phyloP scores from a whole-genome alignment of 805 yeast species.

The Ogataea neopini region DNA sequence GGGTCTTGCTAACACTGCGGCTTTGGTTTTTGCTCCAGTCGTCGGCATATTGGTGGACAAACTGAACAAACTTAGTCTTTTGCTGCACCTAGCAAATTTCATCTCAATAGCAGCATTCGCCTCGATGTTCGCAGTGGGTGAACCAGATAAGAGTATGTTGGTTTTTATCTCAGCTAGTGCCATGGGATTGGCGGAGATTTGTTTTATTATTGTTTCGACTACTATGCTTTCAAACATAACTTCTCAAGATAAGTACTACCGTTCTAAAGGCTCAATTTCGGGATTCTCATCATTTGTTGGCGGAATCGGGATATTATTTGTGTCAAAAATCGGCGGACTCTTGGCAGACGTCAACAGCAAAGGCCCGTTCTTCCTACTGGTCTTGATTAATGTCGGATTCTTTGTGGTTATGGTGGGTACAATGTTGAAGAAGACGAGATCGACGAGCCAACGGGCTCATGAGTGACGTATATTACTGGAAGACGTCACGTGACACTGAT shows the following conservation, averaged over 20 bases:
- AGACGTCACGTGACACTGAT: too few species aligned
- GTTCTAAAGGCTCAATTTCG: conserved; percentile 60
- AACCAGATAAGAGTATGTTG: conserved; percentile 39
- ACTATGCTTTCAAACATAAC: conserved; percentile 43
- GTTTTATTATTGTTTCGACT: conserved; percentile 62
- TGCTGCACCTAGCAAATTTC: conserved; percentile 40
- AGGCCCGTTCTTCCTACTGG: conserved; percentile 59
- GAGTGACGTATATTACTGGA: too few species aligned
- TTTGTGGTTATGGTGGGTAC: conserved; percentile 22
- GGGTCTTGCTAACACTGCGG: conserved; percentile 62
- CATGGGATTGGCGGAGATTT: conserved; percentile 63
- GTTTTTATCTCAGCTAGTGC: conserved; percentile 43
- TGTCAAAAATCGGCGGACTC: conserved; percentile 62
- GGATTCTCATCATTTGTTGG: conserved; percentile 72
- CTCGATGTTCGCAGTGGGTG: conserved; percentile 34
- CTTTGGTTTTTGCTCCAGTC: conserved; percentile 61
- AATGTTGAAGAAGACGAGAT: neutral
- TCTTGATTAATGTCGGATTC: conserved; percentile 39
- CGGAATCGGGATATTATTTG: conserved; percentile 62
- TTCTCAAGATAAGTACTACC: conserved; percentile 45
- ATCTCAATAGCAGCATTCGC: conserved; percentile 47
- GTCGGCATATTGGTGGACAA: conserved; percentile 62
- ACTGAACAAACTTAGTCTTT: conserved; percentile 31
- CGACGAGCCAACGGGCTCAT: too few species aligned
- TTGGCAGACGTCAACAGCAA: conserved; percentile 58